Conservation (phyloP, 148 eudicot species). For the Vaccinium vitisidaea region DNA sequence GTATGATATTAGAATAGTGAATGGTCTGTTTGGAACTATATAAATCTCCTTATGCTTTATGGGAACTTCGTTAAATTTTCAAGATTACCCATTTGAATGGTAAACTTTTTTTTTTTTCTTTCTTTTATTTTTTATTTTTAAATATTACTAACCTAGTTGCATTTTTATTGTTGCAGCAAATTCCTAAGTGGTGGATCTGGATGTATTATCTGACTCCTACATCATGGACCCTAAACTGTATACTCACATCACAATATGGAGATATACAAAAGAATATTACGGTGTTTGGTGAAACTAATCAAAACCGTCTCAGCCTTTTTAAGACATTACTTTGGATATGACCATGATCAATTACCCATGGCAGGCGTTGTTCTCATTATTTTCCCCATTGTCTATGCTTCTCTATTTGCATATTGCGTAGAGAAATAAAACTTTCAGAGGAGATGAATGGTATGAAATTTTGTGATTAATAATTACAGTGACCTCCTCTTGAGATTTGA, state of each 20-base stretch:
- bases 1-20: neutral
- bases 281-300: constrained; percentile 41
- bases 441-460: constrained; percentile 35
- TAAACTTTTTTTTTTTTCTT: neutral
- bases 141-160: neutral
- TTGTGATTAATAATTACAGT: no score
- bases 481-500: no score
- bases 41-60: neutral
- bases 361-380: constrained; percentile 44
- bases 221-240: constrained; percentile 62
- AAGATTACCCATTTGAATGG: neutral
- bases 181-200: constrained; percentile 87
- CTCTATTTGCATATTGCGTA: constrained; percentile 53
- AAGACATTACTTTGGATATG: constrained; percentile 59
- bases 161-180: constrained; percentile 39
- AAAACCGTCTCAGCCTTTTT: constrained; percentile 47
- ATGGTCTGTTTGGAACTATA: neutral
- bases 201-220: constrained; percentile 59
- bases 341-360: constrained; percentile 42
- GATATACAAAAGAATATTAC: constrained; percentile 41
- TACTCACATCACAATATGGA: constrained; percentile 72
- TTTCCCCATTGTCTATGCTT: constrained; percentile 62
- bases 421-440: constrained; percentile 73
- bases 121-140: neutral
- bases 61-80: neutral